Percentiles rank a stretch among this genome's conserved stretches.
Conservation (phyloP, 441 rosid species). For the Croton laevigatus region DNA sequence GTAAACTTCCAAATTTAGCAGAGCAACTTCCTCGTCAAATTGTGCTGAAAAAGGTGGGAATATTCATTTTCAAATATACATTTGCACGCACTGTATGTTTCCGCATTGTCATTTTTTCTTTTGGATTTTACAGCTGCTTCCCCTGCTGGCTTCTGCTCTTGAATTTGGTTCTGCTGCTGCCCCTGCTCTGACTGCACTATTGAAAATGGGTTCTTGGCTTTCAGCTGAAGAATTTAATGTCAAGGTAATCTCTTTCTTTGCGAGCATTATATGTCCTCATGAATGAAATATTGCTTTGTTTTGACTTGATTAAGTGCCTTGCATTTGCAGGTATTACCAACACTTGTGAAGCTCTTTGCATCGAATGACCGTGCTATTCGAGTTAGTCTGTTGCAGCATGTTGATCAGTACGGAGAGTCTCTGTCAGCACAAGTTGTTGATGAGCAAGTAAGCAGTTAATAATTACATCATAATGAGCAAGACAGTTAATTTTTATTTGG, state of each 20-base stretch:
- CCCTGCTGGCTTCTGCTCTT: slow-evolving; percentile 95
- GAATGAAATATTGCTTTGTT: not conserved
- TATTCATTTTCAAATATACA: slow-evolving; percentile 23
- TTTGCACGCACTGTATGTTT: slow-evolving; percentile 12
- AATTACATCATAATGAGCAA: slow-evolving; percentile 9
- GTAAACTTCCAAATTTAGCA: slow-evolving; percentile 92
- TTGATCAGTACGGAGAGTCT: slow-evolving; percentile 95
- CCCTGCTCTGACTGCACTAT: slow-evolving; percentile 82
- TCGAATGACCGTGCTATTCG: slow-evolving; percentile 93
- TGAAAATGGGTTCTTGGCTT: slow-evolving; percentile 97
- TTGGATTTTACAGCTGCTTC: slow-evolving; percentile 80
- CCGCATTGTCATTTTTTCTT: slow-evolving; percentile 32
- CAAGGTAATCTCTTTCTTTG: slow-evolving; percentile 49
- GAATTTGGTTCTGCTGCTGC: slow-evolving; percentile 99
- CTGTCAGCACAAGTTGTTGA: slow-evolving; percentile 81
- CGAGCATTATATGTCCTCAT: slow-evolving; percentile 8
- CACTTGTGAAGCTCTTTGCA: slow-evolving; percentile 83
- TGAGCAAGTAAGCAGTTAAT: slow-evolving; percentile 72
- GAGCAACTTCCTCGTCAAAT: slow-evolving; percentile 99
- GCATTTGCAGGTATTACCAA: slow-evolving; percentile 66
- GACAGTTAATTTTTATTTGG: slow-evolving; percentile 11
- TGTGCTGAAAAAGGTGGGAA: slow-evolving; percentile 83
- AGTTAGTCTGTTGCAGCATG: slow-evolving; percentile 92
- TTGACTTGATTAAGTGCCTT: slow-evolving; percentile 12
- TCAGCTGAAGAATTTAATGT: slow-evolving; percentile 77